phyloP scores from a whole-genome alignment of 208 protist genomes.

The Leishmania major region DNA sequence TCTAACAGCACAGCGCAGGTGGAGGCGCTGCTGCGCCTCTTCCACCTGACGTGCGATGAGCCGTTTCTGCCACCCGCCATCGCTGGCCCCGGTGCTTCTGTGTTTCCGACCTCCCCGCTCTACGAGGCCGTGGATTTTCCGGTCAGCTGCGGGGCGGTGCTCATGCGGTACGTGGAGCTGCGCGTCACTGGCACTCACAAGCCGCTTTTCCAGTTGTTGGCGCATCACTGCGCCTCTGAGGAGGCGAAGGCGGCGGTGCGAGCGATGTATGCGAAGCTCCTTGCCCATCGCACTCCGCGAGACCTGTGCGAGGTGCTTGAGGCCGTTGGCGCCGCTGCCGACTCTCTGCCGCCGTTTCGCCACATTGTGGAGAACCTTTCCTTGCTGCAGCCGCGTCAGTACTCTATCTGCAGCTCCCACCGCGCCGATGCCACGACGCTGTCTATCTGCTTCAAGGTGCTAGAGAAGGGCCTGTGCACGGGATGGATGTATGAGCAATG shows the following conservation, averaged over 20 bases:
- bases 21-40: conserved; percentile 37
- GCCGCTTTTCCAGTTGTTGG: conserved; percentile 32
- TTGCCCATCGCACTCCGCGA: not conserved
- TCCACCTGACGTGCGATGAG: conserved; percentile 32
- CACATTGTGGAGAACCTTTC: conserved; percentile 75
- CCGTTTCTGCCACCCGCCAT: conserved; percentile 44
- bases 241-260: conserved; percentile 23
- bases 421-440: conserved; percentile 45
- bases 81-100: conserved; percentile 19
- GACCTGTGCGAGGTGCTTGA: conserved; percentile 43
- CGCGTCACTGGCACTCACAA: conserved; percentile 34
- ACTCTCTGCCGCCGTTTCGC: conserved; percentile 36
- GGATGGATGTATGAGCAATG: conserved; percentile 61
- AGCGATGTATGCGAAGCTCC: conserved; percentile 8
- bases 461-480: conserved; percentile 68
- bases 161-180: conserved; percentile 53
- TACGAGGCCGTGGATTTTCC: conserved; percentile 57
- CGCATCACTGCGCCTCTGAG: conserved; percentile 4
- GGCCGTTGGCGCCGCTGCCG: conserved; percentile 5
- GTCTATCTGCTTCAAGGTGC: conserved; percentile 82
- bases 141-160: conserved; percentile 39
- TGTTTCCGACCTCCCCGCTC: conserved; percentile 45
- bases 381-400: conserved; percentile 83
- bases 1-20: conserved; percentile 45
- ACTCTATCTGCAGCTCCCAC: conserved; percentile 88